Conservation (phyloP, 108 stramenopile species). For the Cyclotella sp. region DNA sequence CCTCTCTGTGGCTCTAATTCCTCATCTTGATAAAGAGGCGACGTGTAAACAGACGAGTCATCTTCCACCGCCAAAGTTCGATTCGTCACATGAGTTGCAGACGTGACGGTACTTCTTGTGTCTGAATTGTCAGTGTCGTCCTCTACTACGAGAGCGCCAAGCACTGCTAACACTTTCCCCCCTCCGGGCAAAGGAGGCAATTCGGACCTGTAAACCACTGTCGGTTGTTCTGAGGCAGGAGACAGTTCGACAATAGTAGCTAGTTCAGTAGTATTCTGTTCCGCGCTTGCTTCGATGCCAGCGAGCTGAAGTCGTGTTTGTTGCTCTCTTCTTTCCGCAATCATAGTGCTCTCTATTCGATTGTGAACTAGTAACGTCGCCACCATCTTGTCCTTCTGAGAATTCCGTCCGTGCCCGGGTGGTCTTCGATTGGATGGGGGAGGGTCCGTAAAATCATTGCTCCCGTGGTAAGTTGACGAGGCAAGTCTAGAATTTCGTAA, state of each 20-base stretch:
- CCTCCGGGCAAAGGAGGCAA: slow-evolving; percentile 46
- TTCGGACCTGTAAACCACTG: slow-evolving; percentile 45
- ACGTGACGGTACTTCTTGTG: slow-evolving; percentile 39
- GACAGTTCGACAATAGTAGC: slow-evolving; percentile 25
- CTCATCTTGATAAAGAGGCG: slow-evolving; percentile 49
- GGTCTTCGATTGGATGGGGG: slow-evolving; percentile 11
- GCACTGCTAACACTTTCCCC: slow-evolving; percentile 46
- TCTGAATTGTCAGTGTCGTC: slow-evolving; percentile 34
- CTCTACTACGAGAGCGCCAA: slow-evolving; percentile 46
- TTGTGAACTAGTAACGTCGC: slow-evolving; percentile 79
- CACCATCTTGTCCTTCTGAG: slow-evolving; percentile 87
- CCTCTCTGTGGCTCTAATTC: slow-evolving; percentile 21
- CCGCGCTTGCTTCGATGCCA: slow-evolving; percentile 2
- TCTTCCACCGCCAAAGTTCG: slow-evolving; percentile 19
- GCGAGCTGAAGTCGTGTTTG: slow-evolving; percentile 29
- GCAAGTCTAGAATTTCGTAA: slow-evolving; percentile 32
- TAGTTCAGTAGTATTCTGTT: neutral
- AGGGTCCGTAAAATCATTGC: slow-evolving; percentile 14
- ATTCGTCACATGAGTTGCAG: slow-evolving; percentile 27
- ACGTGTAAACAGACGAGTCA: slow-evolving; percentile 28
- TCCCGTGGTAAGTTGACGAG: slow-evolving; percentile 5
- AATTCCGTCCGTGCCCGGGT: slow-evolving; percentile 24
- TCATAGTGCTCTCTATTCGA: slow-evolving; percentile 34
- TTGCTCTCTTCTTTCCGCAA: slow-evolving; percentile 2
- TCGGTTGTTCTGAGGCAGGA: slow-evolving; percentile 13